phyloP scores from a whole-genome alignment of 2,329 filamentous ascomycete genomes.

The Fusarium incarnatum region DNA sequence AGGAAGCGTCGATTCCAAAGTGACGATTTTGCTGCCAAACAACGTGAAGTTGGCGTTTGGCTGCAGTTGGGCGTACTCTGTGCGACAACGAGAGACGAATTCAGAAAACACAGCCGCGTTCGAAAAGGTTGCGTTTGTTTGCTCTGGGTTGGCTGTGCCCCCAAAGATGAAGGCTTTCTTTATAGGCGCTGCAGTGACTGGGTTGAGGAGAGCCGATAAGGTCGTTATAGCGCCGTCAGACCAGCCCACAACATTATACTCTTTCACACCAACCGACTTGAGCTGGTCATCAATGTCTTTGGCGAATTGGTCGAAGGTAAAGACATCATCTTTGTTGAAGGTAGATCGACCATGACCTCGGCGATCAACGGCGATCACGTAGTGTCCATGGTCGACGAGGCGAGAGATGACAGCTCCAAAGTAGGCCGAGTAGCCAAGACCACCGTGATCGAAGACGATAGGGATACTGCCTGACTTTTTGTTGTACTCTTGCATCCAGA shows the following conservation, averaged over 20 bases:
- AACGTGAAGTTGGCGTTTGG: slow-evolving; percentile 51
- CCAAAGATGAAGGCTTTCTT: slow-evolving; percentile 57
- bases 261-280: slow-evolving; percentile 43
- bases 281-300: slow-evolving; percentile 52
- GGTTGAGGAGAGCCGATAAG: slow-evolving; percentile 52
- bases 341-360: slow-evolving; percentile 57
- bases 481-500: slow-evolving; percentile 58
- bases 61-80: slow-evolving; percentile 53
- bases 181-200: slow-evolving; percentile 48
- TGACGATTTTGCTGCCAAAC: slow-evolving; percentile 54
- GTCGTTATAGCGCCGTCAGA: slow-evolving; percentile 56
- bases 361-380: slow-evolving; percentile 56
- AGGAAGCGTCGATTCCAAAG: slow-evolving; percentile 53
- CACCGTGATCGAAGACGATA: slow-evolving; percentile 56
- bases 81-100: slow-evolving; percentile 51
- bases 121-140: slow-evolving; percentile 53
- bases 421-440: slow-evolving; percentile 57
- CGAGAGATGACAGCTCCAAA: slow-evolving; percentile 54
- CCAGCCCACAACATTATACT: slow-evolving; percentile 55
- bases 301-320: slow-evolving; percentile 55
- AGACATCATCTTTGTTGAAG: slow-evolving; percentile 50
- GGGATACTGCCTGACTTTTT: slow-evolving; percentile 49
- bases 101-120: slow-evolving; percentile 49
- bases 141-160: slow-evolving; percentile 47
- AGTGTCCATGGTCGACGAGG: slow-evolving; percentile 49